Conservation (phyloP, 1,284 basidiomycete genomes). For the Bjerkandera adusta region DNA sequence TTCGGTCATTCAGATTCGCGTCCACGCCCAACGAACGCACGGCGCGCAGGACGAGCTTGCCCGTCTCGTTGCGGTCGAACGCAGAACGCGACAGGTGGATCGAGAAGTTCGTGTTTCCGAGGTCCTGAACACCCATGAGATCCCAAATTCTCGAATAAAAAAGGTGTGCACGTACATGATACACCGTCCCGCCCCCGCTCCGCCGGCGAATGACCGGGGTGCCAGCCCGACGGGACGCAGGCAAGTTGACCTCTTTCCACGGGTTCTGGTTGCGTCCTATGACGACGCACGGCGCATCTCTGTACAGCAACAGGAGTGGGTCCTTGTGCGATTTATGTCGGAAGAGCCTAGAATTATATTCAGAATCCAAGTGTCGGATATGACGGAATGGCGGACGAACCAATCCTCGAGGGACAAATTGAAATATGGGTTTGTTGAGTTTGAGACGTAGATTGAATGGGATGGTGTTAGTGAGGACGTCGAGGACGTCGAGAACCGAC, state of each 20-base stretch:
- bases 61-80: conserved; percentile 83
- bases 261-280: conserved; percentile 98
- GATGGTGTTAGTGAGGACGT: conserved; percentile 24
- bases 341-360: conserved; percentile 72
- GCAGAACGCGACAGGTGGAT: conserved; percentile 82
- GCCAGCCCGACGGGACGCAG: conserved; percentile 43
- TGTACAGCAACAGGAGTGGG: conserved; percentile 86
- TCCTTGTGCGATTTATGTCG: conserved; percentile 63
- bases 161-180: conserved; percentile 67
- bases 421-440: conserved; percentile 86
- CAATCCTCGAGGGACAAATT: conserved; percentile 95
- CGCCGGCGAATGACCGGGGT: conserved; percentile 85
- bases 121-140: conserved; percentile 60
- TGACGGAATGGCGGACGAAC: conserved; percentile 41
- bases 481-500: conserved; percentile 4
- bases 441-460: conserved; percentile 78
- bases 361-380: neutral
- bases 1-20: conserved; percentile 84
- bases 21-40: conserved; percentile 73
- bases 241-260: conserved; percentile 93
- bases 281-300: conserved; percentile 88
- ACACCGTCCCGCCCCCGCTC: conserved; percentile 97
- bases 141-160: neutral
- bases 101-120: conserved; percentile 97
- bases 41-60: conserved; percentile 77